Evolutionary conservation across 306 rosid species (phyloP).

Genomic region (Cajanus cajan): DNA sequence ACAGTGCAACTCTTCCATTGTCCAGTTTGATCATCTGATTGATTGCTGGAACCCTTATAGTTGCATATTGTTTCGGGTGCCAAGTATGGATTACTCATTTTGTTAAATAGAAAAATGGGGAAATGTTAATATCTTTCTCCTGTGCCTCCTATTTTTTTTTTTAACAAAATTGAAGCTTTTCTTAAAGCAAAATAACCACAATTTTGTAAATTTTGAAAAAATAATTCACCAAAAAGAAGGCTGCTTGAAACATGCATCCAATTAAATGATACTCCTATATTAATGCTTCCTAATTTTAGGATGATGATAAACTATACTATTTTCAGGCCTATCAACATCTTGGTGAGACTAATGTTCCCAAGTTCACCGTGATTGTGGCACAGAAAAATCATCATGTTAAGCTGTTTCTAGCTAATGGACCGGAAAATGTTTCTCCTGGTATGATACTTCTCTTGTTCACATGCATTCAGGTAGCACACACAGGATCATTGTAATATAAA

Average conservation of each 20-base stretch:
- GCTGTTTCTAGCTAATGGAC: constrained; percentile 59
- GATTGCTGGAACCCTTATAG: background rate
- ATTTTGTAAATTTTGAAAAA: background rate
- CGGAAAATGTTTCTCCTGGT: constrained; percentile 92
- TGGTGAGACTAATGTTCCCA: constrained; percentile 67
- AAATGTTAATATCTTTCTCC: background rate
- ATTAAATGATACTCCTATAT: background rate
- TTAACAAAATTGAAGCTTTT: background rate
- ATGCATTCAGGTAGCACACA: background rate
- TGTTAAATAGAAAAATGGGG: background rate
- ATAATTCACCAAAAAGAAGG: background rate
- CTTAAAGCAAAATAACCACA: background rate
- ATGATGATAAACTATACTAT: constrained; percentile 28
- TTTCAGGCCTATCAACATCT: constrained; percentile 81
- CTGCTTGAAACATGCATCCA: background rate
- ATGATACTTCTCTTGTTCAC: constrained; percentile 25
- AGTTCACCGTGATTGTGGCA: constrained; percentile 77
- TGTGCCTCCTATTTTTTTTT: background rate
- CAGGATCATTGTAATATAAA: background rate
- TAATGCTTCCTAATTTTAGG: constrained; percentile 18
- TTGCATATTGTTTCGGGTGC: background rate
- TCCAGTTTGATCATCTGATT: constrained; percentile 18
- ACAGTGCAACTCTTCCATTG: constrained; percentile 25
- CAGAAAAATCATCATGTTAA: constrained; percentile 87
- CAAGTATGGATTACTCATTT: constrained; percentile 1